Evolutionary conservation across 2,329 filamentous ascomycete genomes (phyloP).

Genomic region (Apiospora aurea): DNA sequence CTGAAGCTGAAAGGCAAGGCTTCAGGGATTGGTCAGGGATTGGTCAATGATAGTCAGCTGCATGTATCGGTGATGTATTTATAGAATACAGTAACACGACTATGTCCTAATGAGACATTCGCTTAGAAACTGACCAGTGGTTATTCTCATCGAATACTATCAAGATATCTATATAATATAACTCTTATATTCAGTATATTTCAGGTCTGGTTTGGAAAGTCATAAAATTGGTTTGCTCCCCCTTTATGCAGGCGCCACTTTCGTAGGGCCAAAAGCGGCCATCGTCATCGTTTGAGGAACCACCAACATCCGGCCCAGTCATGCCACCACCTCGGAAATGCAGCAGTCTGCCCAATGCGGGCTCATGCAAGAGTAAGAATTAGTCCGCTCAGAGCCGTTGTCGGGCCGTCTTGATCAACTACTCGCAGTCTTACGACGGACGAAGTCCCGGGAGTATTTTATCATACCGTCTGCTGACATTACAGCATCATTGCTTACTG

Average conservation of each 20-base stretch:
- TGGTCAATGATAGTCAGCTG: neutral
- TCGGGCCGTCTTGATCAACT: neutral
- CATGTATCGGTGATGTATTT: neutral
- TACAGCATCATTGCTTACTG: neutral
- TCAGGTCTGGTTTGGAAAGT: neutral
- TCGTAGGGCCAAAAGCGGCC: neutral
- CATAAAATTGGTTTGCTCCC: neutral
- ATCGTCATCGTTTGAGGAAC: neutral
- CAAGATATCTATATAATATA: neutral
- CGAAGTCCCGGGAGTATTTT: neutral
- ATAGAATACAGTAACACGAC: neutral
- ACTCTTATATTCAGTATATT: neutral
- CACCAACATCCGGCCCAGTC: neutral
- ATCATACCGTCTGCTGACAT: neutral
- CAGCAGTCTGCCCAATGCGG: neutral
- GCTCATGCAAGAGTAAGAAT: neutral
- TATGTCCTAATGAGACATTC: neutral
- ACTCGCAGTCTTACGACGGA: neutral
- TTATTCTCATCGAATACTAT: neutral
- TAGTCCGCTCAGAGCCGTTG: neutral
- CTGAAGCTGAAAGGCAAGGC: neutral
- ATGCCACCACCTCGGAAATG: neutral
- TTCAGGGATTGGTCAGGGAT: neutral
- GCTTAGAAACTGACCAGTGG: neutral
- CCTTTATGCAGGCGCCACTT: constrained; percentile 1